Base-by-base conservation (phyloP, 805 yeast species). In the Cyberlindnera sargentensis region DNA sequence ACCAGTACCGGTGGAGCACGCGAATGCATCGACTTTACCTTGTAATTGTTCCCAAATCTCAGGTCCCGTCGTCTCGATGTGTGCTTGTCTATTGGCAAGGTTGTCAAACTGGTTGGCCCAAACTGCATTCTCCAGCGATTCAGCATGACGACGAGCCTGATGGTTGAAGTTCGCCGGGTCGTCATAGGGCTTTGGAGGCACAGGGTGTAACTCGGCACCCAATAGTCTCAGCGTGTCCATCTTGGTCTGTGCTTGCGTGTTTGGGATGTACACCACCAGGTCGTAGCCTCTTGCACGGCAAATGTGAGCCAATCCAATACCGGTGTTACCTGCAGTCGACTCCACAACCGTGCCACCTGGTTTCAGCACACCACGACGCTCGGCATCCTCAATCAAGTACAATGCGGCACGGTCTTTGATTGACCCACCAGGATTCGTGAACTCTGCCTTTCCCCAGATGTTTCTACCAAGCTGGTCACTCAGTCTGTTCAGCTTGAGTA, bases 311-410 rank as follows among this genome's bases (percentile, higher is more conserved):
- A 88, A 67, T 1, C 96, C 96, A 52, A 88, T 88, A 15, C 96
- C 96, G n/a, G 96, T 88, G 66, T 88, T 88, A 30, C 96, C 96
- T 3, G 96, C 96, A 9, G 96, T 87, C 6, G 95, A 95, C 64
- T 88, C 96, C 15, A 88, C 90, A 29, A 88, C 77, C 2, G 95
- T 88, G 31, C 93, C 95, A 7, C 95, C 93, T 4, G 88, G 77
- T 45, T 66, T 60, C 44, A 88, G 68, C 43, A 73, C 64, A 2
- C 88, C 88, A 47, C 69, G 70, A 31, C 62, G 59, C 59, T 88
- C 96, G 27, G 96, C 96, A 51, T 87, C 89, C 52, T 82, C 72
- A 41, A 88, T 70, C 50, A 88, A 71, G 57, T 68, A 86, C 32
- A 84, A 68, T 0, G 95, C 96, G 11, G 96, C 95, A 46, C 96